phyloP scores from a whole-genome alignment of 108 stramenopile species.

The Thalassiosira profunda region DNA sequence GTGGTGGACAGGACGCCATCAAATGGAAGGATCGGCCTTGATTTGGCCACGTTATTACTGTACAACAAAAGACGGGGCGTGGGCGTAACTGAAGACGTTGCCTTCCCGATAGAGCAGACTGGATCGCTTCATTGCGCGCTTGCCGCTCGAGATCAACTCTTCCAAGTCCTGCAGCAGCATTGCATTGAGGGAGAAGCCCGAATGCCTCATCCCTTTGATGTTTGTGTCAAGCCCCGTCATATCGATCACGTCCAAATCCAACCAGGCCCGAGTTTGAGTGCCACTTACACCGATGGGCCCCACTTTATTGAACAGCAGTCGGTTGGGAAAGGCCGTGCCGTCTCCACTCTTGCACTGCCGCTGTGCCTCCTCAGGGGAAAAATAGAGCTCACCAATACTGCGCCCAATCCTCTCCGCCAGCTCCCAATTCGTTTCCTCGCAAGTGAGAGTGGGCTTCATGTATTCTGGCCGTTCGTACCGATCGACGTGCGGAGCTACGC shows the following conservation, averaged over 20 bases:
- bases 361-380: no score
- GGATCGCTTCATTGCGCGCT: constrained; percentile 31
- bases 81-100: constrained; percentile 39
- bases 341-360: background rate
- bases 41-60: no score
- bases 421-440: background rate
- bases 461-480: background rate
- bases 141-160: constrained; percentile 51
- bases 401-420: constrained; percentile 1
- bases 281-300: background rate
- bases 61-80: constrained; percentile 45
- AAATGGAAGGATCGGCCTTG: no score
- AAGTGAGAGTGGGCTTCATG: background rate
- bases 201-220: constrained; percentile 37
- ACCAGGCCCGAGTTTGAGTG: background rate
- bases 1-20: no score
- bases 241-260: constrained; percentile 58
- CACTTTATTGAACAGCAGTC: background rate
- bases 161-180: constrained; percentile 43
- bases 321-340: background rate
- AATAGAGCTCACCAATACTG: background rate
- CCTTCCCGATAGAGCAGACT: constrained; percentile 32
- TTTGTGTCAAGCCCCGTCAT: constrained; percentile 57
- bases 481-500: constrained; percentile 17
- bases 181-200: constrained; percentile 48